These are phyloP conservation scores for Lomentospora prolificans DNA, from an alignment of 2,329 filamentous ascomycete species.

Conservation along the genomic window DNA sequence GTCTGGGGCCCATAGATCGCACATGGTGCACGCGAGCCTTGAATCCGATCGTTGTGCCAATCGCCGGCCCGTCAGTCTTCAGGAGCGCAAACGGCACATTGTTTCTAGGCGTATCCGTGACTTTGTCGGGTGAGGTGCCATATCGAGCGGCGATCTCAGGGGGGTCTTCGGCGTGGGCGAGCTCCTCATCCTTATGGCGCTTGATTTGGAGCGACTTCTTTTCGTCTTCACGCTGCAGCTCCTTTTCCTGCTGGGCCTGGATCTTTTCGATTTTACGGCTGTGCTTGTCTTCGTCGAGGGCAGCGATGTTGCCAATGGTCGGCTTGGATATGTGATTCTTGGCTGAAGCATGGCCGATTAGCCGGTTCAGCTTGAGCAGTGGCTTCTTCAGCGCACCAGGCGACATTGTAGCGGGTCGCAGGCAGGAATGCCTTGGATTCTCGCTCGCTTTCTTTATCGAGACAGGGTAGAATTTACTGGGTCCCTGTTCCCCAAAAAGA, in stretches of 20 bases:
- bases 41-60: conserved; percentile 54
- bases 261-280: conserved; percentile 22
- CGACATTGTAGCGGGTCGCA: conserved; percentile 21
- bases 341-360: conserved; percentile 25
- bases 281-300: conserved; percentile 20
- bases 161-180: conserved; percentile 17
- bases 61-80: conserved; percentile 29
- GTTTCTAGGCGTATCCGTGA: conserved; percentile 25
- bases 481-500: too few relatives aligned
- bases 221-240: conserved; percentile 22
- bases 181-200: conserved; percentile 23
- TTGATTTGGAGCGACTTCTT: conserved; percentile 20
- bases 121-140: conserved; percentile 16
- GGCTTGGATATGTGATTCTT: conserved; percentile 29
- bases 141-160: conserved; percentile 20
- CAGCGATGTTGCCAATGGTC: conserved; percentile 25
- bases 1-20: conserved; percentile 68
- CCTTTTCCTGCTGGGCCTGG: conserved; percentile 23
- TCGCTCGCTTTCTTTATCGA: background rate
- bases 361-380: conserved; percentile 26
- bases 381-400: conserved; percentile 24
- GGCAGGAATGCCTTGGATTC: background rate
- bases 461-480: background rate
- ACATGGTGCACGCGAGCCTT: conserved; percentile 66
- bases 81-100: conserved; percentile 12